Evolutionary conservation across 305 asterid genomes (phyloP).

Genomic region (Rubia balearica): DNA sequence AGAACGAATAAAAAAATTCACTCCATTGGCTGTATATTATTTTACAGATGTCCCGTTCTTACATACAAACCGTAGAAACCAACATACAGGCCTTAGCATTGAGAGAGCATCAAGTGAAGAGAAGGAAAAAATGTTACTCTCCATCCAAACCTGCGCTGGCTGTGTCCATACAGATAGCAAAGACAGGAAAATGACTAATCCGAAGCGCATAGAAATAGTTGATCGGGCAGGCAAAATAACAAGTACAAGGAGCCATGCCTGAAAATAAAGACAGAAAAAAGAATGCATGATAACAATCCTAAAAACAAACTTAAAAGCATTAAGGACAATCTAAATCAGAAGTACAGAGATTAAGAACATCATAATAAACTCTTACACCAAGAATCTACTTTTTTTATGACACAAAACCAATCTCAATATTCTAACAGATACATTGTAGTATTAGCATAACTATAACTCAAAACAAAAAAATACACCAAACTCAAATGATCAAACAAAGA

Average conservation of each 20-base stretch:
- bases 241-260: slow-evolving; percentile 90
- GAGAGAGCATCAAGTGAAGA: neutral
- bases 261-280: slow-evolving; percentile 18
- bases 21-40: slow-evolving; percentile 31
- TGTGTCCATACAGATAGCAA: slow-evolving; percentile 58
- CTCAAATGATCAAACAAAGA: neutral
- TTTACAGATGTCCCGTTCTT: neutral
- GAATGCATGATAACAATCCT: neutral
- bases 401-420: neutral
- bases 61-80: neutral
- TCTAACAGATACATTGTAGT: neutral
- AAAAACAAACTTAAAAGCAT: slow-evolving; percentile 1
- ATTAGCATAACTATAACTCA: neutral
- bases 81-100: neutral
- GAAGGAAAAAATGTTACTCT: slow-evolving; percentile 17
- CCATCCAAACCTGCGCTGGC: slow-evolving; percentile 90
- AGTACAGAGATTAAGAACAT: neutral
- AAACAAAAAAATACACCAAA: neutral
- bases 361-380: neutral
- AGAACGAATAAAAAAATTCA: slow-evolving; percentile 36
- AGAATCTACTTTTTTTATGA: neutral
- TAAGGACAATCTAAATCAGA: neutral
- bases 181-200: slow-evolving; percentile 56
- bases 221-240: slow-evolving; percentile 85
- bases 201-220: slow-evolving; percentile 46